A percentile compares a stretch with the other conserved stretches of the same genome.
phyloP scores from a whole-genome alignment of 139 green algal species.

The Eudorina sp. region DNA sequence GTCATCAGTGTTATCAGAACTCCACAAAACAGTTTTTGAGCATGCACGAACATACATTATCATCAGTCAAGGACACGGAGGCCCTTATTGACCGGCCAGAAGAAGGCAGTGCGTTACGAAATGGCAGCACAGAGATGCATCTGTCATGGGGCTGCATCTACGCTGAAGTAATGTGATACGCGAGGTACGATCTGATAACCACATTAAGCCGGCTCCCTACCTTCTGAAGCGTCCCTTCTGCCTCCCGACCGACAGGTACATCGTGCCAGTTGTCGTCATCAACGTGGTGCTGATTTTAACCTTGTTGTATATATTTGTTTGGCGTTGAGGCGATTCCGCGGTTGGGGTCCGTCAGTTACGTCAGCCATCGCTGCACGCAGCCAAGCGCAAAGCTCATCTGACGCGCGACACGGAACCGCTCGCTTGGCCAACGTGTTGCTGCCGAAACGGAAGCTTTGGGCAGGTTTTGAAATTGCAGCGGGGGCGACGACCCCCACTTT shows the following conservation, averaged over 20 bases:
- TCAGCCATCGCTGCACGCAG: too few relatives aligned
- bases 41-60: neutral
- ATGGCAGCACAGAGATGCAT: neutral
- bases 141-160: constrained; percentile 24
- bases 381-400: neutral
- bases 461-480: too few relatives aligned
- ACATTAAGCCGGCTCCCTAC: neutral
- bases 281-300: constrained; percentile 11
- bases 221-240: neutral
- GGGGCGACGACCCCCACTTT: too few relatives aligned
- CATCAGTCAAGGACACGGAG: neutral
- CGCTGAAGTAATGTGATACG: constrained; percentile 42
- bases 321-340: neutral
- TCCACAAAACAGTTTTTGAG: too few relatives aligned
- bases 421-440: neutral
- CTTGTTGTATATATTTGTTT: constrained; percentile 25
- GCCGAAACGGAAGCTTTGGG: too few relatives aligned
- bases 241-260: neutral
- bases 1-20: too few relatives aligned
- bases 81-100: neutral
- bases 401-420: neutral
- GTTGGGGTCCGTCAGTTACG: neutral
- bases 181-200: neutral
- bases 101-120: neutral
- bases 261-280: constrained; percentile 17